Evolutionary conservation across 2,329 filamentous ascomycete species (phyloP).

Genomic region (Beauveria brongniartii): DNA sequence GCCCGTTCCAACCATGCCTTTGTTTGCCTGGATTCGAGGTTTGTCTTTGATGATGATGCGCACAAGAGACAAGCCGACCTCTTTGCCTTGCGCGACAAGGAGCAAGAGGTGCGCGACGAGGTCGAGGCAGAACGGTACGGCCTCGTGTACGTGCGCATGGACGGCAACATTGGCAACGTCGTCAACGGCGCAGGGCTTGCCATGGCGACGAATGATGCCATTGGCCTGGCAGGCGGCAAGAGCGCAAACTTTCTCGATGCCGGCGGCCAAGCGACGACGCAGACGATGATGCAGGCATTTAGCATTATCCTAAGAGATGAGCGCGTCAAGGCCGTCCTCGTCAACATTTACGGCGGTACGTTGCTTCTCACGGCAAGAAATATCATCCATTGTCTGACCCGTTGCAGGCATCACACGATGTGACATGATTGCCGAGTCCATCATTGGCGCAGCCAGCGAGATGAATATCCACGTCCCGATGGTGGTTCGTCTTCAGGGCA

Average conservation of each 20-base stretch:
- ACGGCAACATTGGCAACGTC: slow-evolving; percentile 64
- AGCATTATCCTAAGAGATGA: slow-evolving; percentile 63
- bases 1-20: slow-evolving; percentile 24
- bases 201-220: slow-evolving; percentile 83
- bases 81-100: slow-evolving; percentile 28
- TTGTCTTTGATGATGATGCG: slow-evolving; percentile 42
- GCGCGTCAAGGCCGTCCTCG: slow-evolving; percentile 58
- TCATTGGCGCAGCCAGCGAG: slow-evolving; percentile 32
- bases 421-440: slow-evolving; percentile 44
- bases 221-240: slow-evolving; percentile 57
- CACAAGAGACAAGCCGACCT: slow-evolving; percentile 31
- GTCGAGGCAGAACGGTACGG: slow-evolving; percentile 47
- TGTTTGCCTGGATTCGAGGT: slow-evolving; percentile 27
- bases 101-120: slow-evolving; percentile 26
- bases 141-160: slow-evolving; percentile 67
- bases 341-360: slow-evolving; percentile 46
- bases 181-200: slow-evolving; percentile 86
- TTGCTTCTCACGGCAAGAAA: neutral
- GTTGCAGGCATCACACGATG: slow-evolving; percentile 36
- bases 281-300: slow-evolving; percentile 73
- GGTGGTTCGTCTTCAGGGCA: slow-evolving; percentile 39
- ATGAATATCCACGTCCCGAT: slow-evolving; percentile 33
- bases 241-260: slow-evolving; percentile 85
- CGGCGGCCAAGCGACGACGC: slow-evolving; percentile 76
- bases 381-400: neutral